Evolutionary conservation across 2,329 filamentous ascomycete genomes (phyloP), one percentile per base, ranked within the genome.

Genomic region (Diaporthe vaccinii): DNA sequence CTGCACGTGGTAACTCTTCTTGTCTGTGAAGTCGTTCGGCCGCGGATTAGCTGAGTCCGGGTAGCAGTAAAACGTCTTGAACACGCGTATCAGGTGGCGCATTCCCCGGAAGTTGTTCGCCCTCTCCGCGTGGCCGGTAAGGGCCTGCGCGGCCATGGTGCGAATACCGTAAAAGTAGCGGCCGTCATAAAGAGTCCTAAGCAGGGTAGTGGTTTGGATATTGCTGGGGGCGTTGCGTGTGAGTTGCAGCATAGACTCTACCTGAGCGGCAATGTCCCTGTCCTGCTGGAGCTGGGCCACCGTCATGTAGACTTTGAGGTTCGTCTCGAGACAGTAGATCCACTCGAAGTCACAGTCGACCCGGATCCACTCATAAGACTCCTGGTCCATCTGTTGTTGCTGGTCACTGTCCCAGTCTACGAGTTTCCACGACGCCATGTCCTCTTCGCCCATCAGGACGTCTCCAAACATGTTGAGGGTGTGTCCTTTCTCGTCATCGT

Each of bases 331-430:
- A 78, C 93, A 93, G 84, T 94, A 97, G 75, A 98, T 93, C 97
- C 97, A 99, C 83, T 99, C 97, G 79, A 98, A 98, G 84, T 99
- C 97, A 22, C 96, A 96, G 83, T 99, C 97, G 85, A 98, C 94
- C 28, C 97, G 93, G 79, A 99, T 98, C 97, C 97, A 99, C 83
- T 99, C 97, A 81, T 98, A 99, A 0, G 95, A 98, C 82, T 99
- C 97, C 78, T 95, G 92, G 74, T 97, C 95, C 96, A 99, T 98
- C 80, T 92, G 92, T 49, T 93, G 90, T 83, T 98, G 96, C 22
- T 96, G 95, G 73, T 97, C 95, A 76, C 93, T 91, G 65, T 94
- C 93, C 96, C 96, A 99, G 78, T 98, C 96, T 8, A 92, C 91
- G 8, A 99, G 88, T 70, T 90, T 92, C 96, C 97, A 99, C 57